Percentiles rank a stretch among this genome's conserved stretches.
phyloP scores from a whole-genome alignment of 2,329 filamentous ascomycete species.

The Hypoxylon sp. region DNA sequence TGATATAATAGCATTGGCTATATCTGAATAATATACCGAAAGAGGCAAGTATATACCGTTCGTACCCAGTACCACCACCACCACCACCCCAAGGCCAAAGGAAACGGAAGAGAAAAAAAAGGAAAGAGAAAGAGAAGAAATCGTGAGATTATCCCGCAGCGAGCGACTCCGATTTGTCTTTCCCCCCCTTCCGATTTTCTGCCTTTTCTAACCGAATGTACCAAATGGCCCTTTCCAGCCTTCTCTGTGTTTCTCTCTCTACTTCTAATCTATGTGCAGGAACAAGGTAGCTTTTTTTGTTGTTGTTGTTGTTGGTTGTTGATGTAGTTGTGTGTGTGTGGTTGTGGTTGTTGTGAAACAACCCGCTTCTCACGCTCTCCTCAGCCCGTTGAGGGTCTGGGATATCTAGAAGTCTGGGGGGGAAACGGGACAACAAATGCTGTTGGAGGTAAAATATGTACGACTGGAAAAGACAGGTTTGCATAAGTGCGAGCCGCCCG shows the following conservation, averaged over 20 bases:
- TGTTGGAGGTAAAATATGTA: constrained; percentile 44
- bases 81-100: constrained; percentile 5
- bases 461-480: constrained; percentile 30
- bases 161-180: constrained; percentile 41
- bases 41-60: constrained; percentile 47
- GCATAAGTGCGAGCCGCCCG: constrained; percentile 30
- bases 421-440: constrained; percentile 27
- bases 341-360: constrained; percentile 31
- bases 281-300: constrained; percentile 32
- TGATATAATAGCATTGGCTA: constrained; percentile 36
- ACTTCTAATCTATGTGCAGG: constrained; percentile 51
- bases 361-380: constrained; percentile 44
- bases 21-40: constrained; percentile 43
- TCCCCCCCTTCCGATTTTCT: constrained; percentile 23
- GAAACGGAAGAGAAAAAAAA: constrained; percentile 5
- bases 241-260: constrained; percentile 25
- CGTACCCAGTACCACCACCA: background rate
- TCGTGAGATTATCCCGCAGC: constrained; percentile 44
- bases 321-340: background rate
- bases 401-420: constrained; percentile 41
- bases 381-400: constrained; percentile 47
- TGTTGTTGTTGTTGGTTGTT: background rate
- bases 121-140: constrained; percentile 20
- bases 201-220: constrained; percentile 45
- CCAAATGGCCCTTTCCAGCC: constrained; percentile 29